Conservation (phyloP, 202 grass and related monocot species). For the Carex arenaria region DNA sequence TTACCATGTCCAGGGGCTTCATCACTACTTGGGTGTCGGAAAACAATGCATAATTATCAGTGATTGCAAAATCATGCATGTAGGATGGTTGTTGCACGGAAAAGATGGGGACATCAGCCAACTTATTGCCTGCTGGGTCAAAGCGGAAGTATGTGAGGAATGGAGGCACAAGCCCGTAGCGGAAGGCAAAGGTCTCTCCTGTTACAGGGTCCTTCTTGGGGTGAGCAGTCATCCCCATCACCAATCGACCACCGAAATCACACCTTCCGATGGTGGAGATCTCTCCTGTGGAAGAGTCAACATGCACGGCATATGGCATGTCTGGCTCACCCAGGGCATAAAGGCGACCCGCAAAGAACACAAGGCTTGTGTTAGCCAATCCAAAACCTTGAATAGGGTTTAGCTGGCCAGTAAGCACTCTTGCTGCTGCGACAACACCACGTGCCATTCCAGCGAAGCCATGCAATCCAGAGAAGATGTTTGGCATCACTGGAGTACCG, state of each 20-base stretch:
- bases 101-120: constrained; percentile 71
- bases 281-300: constrained; percentile 48
- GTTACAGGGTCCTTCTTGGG: constrained; percentile 74
- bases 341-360: constrained; percentile 57
- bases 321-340: constrained; percentile 87
- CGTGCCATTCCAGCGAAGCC: constrained; percentile 61
- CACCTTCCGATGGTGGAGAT: constrained; percentile 51
- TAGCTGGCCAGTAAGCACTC: constrained; percentile 79
- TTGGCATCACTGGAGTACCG: constrained; percentile 63
- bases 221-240: constrained; percentile 91
- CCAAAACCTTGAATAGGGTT: constrained; percentile 55
- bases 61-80: constrained; percentile 89
- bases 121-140: constrained; percentile 70
- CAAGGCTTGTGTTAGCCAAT: constrained; percentile 84
- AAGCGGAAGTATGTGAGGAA: constrained; percentile 88
- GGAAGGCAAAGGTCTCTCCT: constrained; percentile 74
- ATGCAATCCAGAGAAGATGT: constrained; percentile 73
- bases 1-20: constrained; percentile 87
- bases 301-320: constrained; percentile 61
- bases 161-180: constrained; percentile 60
- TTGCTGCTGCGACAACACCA: constrained; percentile 52
- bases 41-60: constrained; percentile 59
- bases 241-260: constrained; percentile 59
- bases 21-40: constrained; percentile 78
- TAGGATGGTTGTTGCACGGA: constrained; percentile 59